Evolutionary conservation across 2,329 filamentous ascomycete species (phyloP).

Genomic region (Arthrocladium fulminans): DNA sequence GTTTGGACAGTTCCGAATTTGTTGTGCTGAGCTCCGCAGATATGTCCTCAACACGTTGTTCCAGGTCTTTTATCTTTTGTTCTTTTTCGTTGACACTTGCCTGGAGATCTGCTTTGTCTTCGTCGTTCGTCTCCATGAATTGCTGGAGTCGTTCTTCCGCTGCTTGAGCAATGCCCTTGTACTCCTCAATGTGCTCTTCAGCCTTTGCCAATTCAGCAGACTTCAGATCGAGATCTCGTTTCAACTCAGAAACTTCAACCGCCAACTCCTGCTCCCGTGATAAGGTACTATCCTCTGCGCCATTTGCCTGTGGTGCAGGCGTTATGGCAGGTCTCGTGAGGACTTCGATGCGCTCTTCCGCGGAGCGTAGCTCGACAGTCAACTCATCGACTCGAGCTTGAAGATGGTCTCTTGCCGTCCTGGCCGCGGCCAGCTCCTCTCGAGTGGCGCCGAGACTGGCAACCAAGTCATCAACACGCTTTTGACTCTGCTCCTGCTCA

Average conservation of each 20-base stretch:
- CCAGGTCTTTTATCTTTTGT: slow-evolving; percentile 66
- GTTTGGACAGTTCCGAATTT: slow-evolving; percentile 69
- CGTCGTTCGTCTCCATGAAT: slow-evolving; percentile 69
- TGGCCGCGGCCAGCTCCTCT: slow-evolving; percentile 76
- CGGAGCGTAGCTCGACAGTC: slow-evolving; percentile 75
- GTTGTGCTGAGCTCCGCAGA: slow-evolving; percentile 70
- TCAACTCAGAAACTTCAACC: slow-evolving; percentile 75
- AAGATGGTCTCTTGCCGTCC: slow-evolving; percentile 81
- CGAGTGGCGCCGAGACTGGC: slow-evolving; percentile 68
- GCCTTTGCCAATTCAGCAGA: slow-evolving; percentile 72
- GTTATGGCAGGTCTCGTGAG: slow-evolving; percentile 57
- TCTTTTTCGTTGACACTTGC: slow-evolving; percentile 67
- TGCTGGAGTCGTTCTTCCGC: slow-evolving; percentile 81
- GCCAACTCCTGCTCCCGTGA: slow-evolving; percentile 69
- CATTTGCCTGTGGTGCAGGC: slow-evolving; percentile 38
- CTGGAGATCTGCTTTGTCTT: slow-evolving; percentile 83
- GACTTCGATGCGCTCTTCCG: slow-evolving; percentile 76
- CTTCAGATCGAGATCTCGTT: slow-evolving; percentile 74
- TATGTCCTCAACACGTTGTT: slow-evolving; percentile 75
- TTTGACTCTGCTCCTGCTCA: slow-evolving; percentile 78
- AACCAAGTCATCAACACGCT: slow-evolving; percentile 85
- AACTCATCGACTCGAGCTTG: slow-evolving; percentile 84
- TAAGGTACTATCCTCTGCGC: slow-evolving; percentile 46
- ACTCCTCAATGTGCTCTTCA: slow-evolving; percentile 73
- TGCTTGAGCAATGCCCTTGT: slow-evolving; percentile 76